phyloP scores from a whole-genome alignment of 495 filamentous ascomycete species.

The Penicillium paradoxum region DNA sequence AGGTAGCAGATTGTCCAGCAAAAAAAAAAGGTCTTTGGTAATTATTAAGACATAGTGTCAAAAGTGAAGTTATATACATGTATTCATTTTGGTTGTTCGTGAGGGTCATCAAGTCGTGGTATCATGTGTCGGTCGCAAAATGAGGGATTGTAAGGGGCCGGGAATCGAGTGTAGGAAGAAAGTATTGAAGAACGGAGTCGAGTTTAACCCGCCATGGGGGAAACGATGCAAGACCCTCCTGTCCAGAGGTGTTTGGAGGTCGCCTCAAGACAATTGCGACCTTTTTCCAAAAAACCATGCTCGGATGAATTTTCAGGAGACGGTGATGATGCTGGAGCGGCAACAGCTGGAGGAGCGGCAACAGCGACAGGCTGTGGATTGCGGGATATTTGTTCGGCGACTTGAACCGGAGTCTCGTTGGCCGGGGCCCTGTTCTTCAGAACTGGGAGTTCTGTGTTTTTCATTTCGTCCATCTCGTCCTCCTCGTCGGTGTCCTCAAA shows the following conservation, averaged over 20 bases:
- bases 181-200: background rate
- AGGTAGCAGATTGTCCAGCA: slow-evolving; percentile 11
- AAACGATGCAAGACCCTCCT: slow-evolving; percentile 14
- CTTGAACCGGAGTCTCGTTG: slow-evolving; percentile 2
- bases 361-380: slow-evolving; percentile 3
- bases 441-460: background rate
- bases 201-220: slow-evolving; percentile 14
- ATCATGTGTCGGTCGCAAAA: slow-evolving; percentile 12
- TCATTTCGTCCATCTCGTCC: slow-evolving; percentile 25
- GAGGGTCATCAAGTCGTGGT: slow-evolving; percentile 13
- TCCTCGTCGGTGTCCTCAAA: slow-evolving; percentile 36
- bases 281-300: slow-evolving; percentile 15
- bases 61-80: slow-evolving; percentile 19
- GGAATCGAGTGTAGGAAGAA: background rate
- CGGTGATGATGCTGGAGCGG: background rate
- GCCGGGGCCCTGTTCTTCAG: background rate
- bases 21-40: slow-evolving; percentile 8
- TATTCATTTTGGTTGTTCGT: slow-evolving; percentile 13
- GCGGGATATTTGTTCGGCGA: slow-evolving; percentile 8
- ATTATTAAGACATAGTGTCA: slow-evolving; percentile 4
- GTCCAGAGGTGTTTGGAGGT: slow-evolving; percentile 18
- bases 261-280: slow-evolving; percentile 15
- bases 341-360: background rate
- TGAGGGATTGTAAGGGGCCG: background rate
- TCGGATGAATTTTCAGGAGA: slow-evolving; percentile 6